A percentile compares a stretch with the other conserved stretches of the same genome.
These are phyloP conservation scores for Somion occarium DNA, from an alignment of 1,284 basidiomycete genomes.

Conservation along the genomic window DNA sequence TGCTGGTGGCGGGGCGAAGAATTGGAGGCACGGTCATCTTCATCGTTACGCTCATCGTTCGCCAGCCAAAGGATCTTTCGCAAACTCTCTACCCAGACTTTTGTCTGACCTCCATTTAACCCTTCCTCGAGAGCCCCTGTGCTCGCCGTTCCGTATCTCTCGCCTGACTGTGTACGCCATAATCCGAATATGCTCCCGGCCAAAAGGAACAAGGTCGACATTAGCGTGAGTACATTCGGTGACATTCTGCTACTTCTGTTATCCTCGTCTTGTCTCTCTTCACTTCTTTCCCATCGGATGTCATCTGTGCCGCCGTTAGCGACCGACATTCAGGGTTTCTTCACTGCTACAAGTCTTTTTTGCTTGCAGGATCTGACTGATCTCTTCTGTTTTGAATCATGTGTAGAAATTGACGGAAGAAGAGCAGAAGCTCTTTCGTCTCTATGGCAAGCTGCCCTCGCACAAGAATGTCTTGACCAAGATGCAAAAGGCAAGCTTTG, in stretches of 20 bases:
- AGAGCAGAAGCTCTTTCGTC: conserved; percentile 91
- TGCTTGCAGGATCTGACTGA: background rate
- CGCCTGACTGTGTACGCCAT: background rate
- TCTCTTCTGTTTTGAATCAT: background rate
- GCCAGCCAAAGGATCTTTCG: background rate
- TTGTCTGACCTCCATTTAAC: conserved; percentile 1
- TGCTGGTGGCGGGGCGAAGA: too few species aligned
- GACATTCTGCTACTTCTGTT: background rate
- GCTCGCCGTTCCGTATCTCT: conserved; percentile 3
- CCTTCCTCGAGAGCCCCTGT: conserved; percentile 5
- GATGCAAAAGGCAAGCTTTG: conserved; percentile 80
- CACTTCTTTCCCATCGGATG: background rate
- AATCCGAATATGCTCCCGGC: conserved; percentile 66
- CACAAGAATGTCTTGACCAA: conserved; percentile 92
- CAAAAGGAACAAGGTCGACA: conserved; percentile 87
- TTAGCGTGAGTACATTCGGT: conserved; percentile 58
- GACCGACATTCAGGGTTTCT: too few species aligned
- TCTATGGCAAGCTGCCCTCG: conserved; percentile 92
- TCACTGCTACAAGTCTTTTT: background rate
- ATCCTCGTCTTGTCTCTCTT: background rate
- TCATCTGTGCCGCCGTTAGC: background rate
- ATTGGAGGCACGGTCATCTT: too few species aligned
- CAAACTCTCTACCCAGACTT: conserved; percentile 1
- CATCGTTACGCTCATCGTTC: background rate
- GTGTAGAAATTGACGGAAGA: conserved; percentile 82